Conservation (phyloP, 2,329 filamentous ascomycete genomes). For the Tolypocladium album region DNA sequence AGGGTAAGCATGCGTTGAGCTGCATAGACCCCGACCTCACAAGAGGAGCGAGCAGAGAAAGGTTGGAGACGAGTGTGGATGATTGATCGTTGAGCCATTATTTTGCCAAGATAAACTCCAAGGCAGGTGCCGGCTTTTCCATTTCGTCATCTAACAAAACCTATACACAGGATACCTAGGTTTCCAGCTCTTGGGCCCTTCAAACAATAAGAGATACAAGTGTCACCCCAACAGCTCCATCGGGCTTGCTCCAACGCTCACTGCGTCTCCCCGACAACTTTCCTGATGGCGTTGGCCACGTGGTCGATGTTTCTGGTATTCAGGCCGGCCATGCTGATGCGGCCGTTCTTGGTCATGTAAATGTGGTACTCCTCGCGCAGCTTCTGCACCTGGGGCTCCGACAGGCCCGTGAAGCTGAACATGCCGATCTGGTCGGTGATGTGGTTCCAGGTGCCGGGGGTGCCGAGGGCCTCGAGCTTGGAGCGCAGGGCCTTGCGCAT, state of each 20-base stretch:
- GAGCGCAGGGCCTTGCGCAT: constrained; percentile 74
- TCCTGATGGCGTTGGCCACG: constrained; percentile 80
- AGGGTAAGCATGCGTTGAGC: too few relatives aligned
- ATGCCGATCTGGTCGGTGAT: constrained; percentile 99
- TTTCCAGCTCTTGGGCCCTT: constrained; percentile 4
- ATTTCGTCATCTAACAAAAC: not conserved
- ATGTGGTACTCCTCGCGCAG: constrained; percentile 62
- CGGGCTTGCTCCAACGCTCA: constrained; percentile 2
- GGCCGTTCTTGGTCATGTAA: constrained; percentile 95
- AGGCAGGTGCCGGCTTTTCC: not conserved
- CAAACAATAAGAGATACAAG: not conserved
- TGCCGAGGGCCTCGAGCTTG: constrained; percentile 75
- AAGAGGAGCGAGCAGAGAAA: not conserved
- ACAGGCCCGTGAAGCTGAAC: constrained; percentile 89
- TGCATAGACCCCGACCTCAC: not conserved
- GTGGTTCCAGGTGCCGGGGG: constrained; percentile 89
- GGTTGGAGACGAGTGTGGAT: not conserved
- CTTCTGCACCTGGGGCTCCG: constrained; percentile 60
- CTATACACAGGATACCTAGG: not conserved
- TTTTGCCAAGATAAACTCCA: not conserved
- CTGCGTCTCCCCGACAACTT: constrained; percentile 48
- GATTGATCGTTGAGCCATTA: not conserved
- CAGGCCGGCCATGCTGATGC: constrained; percentile 96
- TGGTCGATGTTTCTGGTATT: constrained; percentile 90
- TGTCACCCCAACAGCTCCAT: not conserved